Evolutionary conservation across 495 filamentous ascomycete genomes (phyloP), one percentile per base, ranked within the genome.

Genomic region (Lichenothelia convexa): DNA sequence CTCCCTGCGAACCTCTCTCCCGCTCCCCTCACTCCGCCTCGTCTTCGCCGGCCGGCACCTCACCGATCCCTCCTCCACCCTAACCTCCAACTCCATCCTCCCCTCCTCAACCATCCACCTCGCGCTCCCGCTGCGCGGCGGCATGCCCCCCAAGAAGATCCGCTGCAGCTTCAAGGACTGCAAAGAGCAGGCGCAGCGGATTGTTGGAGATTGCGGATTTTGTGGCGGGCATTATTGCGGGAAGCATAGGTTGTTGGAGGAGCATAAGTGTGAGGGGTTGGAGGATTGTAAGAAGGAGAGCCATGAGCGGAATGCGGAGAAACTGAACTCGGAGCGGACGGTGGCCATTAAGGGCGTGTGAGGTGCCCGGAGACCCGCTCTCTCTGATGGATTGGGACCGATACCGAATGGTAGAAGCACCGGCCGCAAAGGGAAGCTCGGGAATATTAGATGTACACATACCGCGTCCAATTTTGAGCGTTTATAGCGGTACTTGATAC

Each of bases 211-310:
- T 60, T 97, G 89, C 63, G 77, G 72, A 36, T 95, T 95, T 61
- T 97, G 89, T 65, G 62, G 73, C 34, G 85, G 85, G 12, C 79
- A 89, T 56, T 95, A 79, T 63, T 97, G 89, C 62, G 81, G 78
- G 35, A 85, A 81, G 63, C 89, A 97, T 62, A 67, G 89, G 12
- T 71, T 95, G 57, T 57, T 95, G 32, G 89, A 97, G 60, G 77
- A 82, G 42, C 89, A 97, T 61, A 78, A 80, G 53, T 97, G 89
- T 60, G 71, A 66, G 40, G 85, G 85, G n/a, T 62, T 97, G 41
- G 91, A 95, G 61, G 78, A 93, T 60, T 93, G 85, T 69, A 94
- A 93, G 70, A 84, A 89, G 64, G 83, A 92, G 55, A 79, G 75
- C 13, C 80, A 91, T 57, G 84, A 87, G 53, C 71, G 80, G 35